These are phyloP conservation scores for Ophiostoma sp. DNA, from an alignment of 2,329 filamentous ascomycete species.

Conservation along the genomic window DNA sequence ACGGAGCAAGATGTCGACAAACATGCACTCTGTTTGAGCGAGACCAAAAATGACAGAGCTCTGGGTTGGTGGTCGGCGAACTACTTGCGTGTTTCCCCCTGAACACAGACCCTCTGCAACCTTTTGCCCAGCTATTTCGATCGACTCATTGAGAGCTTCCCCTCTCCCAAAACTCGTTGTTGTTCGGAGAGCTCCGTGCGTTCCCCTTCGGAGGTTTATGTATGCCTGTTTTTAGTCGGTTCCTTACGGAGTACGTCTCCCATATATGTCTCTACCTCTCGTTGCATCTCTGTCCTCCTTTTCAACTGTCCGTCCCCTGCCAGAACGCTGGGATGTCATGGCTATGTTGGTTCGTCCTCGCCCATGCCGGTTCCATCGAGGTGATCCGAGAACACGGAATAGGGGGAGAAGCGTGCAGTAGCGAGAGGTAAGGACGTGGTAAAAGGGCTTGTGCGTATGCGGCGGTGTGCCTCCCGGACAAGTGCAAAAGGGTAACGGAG, in stretches of 20 bases:
- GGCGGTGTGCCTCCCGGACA: neutral
- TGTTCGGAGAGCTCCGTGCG: slow-evolving; percentile 6
- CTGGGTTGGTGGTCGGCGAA: slow-evolving; percentile 1
- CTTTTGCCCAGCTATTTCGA: neutral
- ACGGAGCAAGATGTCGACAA: neutral
- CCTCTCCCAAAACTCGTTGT: neutral
- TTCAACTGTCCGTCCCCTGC: neutral
- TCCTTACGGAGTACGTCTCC: neutral
- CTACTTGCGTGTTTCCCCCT: neutral
- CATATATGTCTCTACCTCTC: neutral
- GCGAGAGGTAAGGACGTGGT: neutral
- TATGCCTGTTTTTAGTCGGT: slow-evolving; percentile 2
- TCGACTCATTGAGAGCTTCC: neutral
- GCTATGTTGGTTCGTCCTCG: neutral
- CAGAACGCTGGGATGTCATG: neutral
- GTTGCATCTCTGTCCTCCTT: neutral
- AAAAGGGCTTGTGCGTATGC: neutral
- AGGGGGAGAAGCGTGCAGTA: slow-evolving; percentile 8
- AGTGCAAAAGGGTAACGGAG: neutral
- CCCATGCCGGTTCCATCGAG: slow-evolving; percentile 14
- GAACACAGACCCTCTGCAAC: neutral
- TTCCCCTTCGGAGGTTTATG: slow-evolving; percentile 1
- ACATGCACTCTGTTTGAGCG: neutral
- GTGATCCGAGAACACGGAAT: slow-evolving; percentile 23
- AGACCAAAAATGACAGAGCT: neutral